phyloP scores from a whole-genome alignment of 306 rosid species.

The Vicia sativa region DNA sequence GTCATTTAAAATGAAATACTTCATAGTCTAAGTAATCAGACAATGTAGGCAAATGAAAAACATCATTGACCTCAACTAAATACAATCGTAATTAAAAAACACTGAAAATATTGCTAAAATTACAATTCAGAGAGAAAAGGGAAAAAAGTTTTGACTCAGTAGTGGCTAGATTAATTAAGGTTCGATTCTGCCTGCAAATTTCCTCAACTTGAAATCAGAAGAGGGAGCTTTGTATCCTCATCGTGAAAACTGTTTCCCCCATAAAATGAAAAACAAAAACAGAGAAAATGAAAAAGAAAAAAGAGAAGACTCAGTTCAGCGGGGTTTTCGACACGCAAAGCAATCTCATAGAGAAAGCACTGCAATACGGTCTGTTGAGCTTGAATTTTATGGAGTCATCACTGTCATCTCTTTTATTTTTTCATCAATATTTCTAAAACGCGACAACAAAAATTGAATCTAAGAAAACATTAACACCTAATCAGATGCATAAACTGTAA shows the following conservation, averaged over 20 bases:
- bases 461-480: rapidly evolving
- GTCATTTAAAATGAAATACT: too few relatives aligned
- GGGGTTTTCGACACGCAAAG: conserved; percentile 90
- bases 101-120: too few relatives aligned
- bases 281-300: background rate
- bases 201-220: conserved; percentile 70
- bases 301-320: conserved; percentile 83
- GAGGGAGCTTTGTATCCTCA: conserved; percentile 81
- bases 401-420: conserved; percentile 28
- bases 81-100: background rate
- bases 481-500: too few relatives aligned
- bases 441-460: background rate
- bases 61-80: too few relatives aligned
- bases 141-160: conserved; percentile 51
- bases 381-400: conserved; percentile 75
- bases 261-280: background rate
- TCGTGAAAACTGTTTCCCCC: conserved; percentile 46
- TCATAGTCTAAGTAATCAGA: too few relatives aligned
- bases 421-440: rapidly evolving
- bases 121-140: background rate
- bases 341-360: conserved; percentile 48
- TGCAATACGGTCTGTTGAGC: conserved; percentile 99
- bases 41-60: too few relatives aligned
- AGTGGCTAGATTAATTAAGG: conserved; percentile 57
- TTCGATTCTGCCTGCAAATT: conserved; percentile 78